These are phyloP conservation scores for Sphagnurus paluster DNA, from an alignment of 1,284 basidiomycete species.

Conservation along the genomic window DNA sequence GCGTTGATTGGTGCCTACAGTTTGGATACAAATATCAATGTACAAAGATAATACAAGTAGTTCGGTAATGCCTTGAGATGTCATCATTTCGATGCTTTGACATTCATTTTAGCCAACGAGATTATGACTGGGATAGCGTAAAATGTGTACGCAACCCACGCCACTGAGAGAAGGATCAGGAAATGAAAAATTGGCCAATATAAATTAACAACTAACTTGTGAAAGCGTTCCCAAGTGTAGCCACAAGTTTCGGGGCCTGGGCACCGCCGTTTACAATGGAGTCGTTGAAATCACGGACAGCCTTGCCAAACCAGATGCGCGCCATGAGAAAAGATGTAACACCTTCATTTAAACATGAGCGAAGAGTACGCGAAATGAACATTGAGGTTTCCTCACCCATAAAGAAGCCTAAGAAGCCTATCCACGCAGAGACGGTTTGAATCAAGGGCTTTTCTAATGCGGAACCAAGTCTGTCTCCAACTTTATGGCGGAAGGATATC, in stretches of 20 bases:
- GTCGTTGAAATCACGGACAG: conserved; percentile 73
- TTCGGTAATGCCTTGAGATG: no score
- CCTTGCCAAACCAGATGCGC: conserved; percentile 81
- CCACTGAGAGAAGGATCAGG: conserved; percentile 40
- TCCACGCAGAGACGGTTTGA: conserved; percentile 66
- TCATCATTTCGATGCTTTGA: conserved; percentile 42
- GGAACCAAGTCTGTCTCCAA: conserved; percentile 52
- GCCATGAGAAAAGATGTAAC: conserved; percentile 68
- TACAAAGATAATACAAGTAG: neutral
- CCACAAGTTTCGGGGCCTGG: conserved; percentile 58
- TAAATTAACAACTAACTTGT: conserved; percentile 55
- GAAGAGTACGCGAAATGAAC: neutral
- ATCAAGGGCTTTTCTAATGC: conserved; percentile 57
- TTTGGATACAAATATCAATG: no score
- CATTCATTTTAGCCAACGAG: conserved; percentile 70
- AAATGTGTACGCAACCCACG: conserved; percentile 76
- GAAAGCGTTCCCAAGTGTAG: conserved; percentile 70
- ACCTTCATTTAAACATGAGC: conserved; percentile 38
- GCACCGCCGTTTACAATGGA: conserved; percentile 52
- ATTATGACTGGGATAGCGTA: conserved; percentile 69
- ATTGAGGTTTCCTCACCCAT: conserved; percentile 46
- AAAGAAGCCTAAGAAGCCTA: conserved; percentile 73
- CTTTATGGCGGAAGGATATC: conserved; percentile 65
- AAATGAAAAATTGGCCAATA: neutral
- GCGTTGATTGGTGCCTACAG: no score